A percentile compares a stretch with the other conserved stretches of the same genome.
phyloP scores from a whole-genome alignment of 1,139 yeast species.

The Hanseniaspora uvarum region DNA sequence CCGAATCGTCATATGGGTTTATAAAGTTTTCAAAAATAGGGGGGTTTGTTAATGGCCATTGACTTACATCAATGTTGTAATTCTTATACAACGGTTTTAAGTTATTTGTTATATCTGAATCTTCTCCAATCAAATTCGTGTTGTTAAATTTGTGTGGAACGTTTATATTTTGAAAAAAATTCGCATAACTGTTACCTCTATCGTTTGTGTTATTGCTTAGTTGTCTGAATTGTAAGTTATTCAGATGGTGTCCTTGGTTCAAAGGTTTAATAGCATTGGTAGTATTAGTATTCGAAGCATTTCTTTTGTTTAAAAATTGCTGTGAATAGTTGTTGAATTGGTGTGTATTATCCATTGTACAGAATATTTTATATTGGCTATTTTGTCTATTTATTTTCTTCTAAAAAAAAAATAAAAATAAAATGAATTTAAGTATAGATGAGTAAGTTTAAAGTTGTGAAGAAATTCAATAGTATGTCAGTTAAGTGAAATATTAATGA shows the following conservation, averaged over 20 bases:
- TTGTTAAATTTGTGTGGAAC: conserved; percentile 4
- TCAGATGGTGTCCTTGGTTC: conserved; percentile 30
- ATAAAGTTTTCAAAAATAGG: conserved; percentile 51
- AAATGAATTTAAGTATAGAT: too few relatives aligned
- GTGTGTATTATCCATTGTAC: background rate
- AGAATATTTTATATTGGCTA: background rate
- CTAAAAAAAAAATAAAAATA: too few relatives aligned
- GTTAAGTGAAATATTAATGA: too few relatives aligned
- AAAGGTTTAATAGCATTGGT: conserved; percentile 27
- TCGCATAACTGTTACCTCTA: background rate
- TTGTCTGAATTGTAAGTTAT: conserved; percentile 1
- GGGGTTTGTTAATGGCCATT: conserved; percentile 55
- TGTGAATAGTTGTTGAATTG: background rate
- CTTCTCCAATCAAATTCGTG: conserved; percentile 11
- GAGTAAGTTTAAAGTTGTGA: too few relatives aligned
- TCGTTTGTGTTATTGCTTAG: conserved; percentile 7
- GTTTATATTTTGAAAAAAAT: background rate
- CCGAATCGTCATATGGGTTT: conserved; percentile 30
- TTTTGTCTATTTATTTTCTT: too few relatives aligned
- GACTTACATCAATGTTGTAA: conserved; percentile 34
- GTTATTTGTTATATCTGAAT: conserved; percentile 5
- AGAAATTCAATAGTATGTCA: too few relatives aligned
- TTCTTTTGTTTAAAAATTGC: background rate
- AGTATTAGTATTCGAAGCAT: background rate
- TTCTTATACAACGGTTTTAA: conserved; percentile 34